These are phyloP conservation scores for Sphagnum magellanicum DNA, from an alignment of 228 moss, liverwort and hornwort genomes.

Conservation along the genomic window DNA sequence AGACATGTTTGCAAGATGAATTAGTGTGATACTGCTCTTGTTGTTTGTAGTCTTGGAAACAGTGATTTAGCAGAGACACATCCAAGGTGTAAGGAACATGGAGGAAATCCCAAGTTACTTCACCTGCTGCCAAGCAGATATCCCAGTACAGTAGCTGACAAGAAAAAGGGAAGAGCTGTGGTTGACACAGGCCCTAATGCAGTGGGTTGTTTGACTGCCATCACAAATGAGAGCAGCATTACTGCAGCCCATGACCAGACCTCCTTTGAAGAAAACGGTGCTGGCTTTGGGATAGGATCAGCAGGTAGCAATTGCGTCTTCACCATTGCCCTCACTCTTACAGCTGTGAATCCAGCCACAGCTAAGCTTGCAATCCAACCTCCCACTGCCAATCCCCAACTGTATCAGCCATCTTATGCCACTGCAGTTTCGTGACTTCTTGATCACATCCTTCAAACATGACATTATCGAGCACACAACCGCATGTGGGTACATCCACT, in stretches of 20 bases:
- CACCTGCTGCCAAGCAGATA: conserved; percentile 83
- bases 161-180: conserved; percentile 71
- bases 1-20: not conserved
- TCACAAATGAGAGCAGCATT: conserved; percentile 44
- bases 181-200: conserved; percentile 67
- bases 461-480: no score
- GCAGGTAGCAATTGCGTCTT: conserved; percentile 76
- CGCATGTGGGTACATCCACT: no score
- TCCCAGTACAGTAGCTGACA: conserved; percentile 83
- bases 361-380: conserved; percentile 78
- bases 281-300: conserved; percentile 73
- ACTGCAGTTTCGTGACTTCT: no score
- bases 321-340: conserved; percentile 68
- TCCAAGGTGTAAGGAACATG: no score
- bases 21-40: no score
- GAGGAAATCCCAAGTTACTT: not conserved
- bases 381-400: conserved; percentile 48
- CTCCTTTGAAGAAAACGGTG: conserved; percentile 76
- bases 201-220: conserved; percentile 69
- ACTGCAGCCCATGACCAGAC: conserved; percentile 37
- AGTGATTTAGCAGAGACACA: no score
- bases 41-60: no score
- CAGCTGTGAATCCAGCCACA: conserved; percentile 77
- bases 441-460: no score
- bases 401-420: not conserved